Base-by-base conservation (phyloP, 352 stramenopile genomes). In the Globisporangium acanthophoron region DNA sequence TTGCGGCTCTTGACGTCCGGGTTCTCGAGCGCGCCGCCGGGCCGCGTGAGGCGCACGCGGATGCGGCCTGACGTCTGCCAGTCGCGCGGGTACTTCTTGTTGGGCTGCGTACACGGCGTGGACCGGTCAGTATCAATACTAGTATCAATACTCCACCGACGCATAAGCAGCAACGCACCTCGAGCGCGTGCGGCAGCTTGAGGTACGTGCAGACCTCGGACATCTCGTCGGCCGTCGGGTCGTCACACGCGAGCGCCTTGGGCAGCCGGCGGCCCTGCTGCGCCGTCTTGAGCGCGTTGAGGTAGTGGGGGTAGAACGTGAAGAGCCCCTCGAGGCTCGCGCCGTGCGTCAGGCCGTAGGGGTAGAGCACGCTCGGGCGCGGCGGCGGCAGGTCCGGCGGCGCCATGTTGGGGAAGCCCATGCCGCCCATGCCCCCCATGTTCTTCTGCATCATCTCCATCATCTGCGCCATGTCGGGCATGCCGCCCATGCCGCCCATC, bases 291-390 rank as follows among this genome's bases (percentile, higher is more conserved):
- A 71, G 78, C 51, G 67, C 64, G 65, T 96, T 82, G 59, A 96
- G 88, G 72, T 94, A 94, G 68, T 90, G 90, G 1, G 86, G 86
- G 67, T 92, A 96, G 58, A 96, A 88, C 41, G 78, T 92, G 55
- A 75, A 79, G 54, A 90, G 88, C 15, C 44, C 69, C 35, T 84
- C 73, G 3, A 84, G 78, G 16, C 73, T 68, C 33, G 67, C 70
- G 40, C 74, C 80, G 54, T 90, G 71, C 1, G 77, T 65, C 41
- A 92, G 62, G 3, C 80, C 80, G 51, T 88, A 85, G 7, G 61
- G 71, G 68, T 88, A 90, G 13, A 92, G 64, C 47, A 84, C 76
- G 66, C 88, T 87, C 52, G 74, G 79, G 33, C 76, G 61, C 68
- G 76, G 67, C 11, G 72, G 77, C 55, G 73, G 64, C 48, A 64